A percentile compares a stretch with the other conserved stretches of the same genome.
phyloP scores from a whole-genome alignment of 1,284 basidiomycete genomes.

The Fomitiporia mediterranea region DNA sequence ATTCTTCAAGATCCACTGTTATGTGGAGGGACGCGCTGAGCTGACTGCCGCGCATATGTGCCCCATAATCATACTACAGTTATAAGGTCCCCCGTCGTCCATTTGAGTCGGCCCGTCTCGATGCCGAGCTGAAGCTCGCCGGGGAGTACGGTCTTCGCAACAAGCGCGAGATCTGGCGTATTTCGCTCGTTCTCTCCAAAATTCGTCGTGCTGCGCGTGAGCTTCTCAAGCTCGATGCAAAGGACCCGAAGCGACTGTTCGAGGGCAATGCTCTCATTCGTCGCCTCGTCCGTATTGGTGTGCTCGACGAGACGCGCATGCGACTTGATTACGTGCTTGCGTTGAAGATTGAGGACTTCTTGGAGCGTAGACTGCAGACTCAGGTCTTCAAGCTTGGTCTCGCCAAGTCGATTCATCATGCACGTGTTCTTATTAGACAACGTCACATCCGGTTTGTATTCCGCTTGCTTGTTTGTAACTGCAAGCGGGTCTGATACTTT shows the following conservation, averaged over 20 bases:
- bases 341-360: slow-evolving; percentile 99
- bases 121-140: slow-evolving; percentile 99
- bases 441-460: slow-evolving; percentile 83
- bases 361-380: slow-evolving; percentile 98
- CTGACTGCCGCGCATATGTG: slow-evolving; percentile 59
- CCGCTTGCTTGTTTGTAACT: neutral
- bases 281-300: slow-evolving; percentile 98
- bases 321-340: slow-evolving; percentile 99
- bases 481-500: neutral
- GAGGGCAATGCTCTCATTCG: slow-evolving; percentile 99
- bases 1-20: slow-evolving; percentile 59
- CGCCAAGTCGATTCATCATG: slow-evolving; percentile 98
- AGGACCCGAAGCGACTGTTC: slow-evolving; percentile 99
- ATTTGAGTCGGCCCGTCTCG: slow-evolving; percentile 97
- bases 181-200: slow-evolving; percentile 97
- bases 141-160: slow-evolving; percentile 99
- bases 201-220: slow-evolving; percentile 99
- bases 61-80: slow-evolving; percentile 54
- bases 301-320: slow-evolving; percentile 99
- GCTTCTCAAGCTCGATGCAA: slow-evolving; percentile 99
- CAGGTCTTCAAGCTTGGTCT: slow-evolving; percentile 99
- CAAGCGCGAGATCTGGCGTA: slow-evolving; percentile 99
- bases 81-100: slow-evolving; percentile 98
- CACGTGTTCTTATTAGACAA: slow-evolving; percentile 96
- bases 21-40: slow-evolving; percentile 58